A percentile compares a stretch with the other conserved stretches of the same genome.
Evolutionary conservation across 1,284 basidiomycete genomes (phyloP).

Genomic region (Inonotus obliquus): DNA sequence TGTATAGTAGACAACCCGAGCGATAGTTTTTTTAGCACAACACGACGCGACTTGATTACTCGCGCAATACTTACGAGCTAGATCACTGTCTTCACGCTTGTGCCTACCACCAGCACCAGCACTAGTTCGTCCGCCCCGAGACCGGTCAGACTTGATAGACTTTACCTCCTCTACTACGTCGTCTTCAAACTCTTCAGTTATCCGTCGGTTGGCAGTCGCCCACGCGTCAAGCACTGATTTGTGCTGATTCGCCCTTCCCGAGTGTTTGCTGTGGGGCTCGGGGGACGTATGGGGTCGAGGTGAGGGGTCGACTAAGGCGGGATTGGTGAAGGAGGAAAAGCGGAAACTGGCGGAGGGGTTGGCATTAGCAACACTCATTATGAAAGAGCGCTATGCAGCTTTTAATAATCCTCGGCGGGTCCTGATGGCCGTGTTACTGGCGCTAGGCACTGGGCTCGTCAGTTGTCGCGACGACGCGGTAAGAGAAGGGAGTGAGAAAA

Average conservation of each 20-base stretch:
- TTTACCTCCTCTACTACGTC: conserved; percentile 14
- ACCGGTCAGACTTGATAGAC: conserved; percentile 10
- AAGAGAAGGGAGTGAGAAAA: neutral
- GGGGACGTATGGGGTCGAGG: neutral
- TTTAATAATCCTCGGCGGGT: neutral
- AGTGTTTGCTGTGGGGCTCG: neutral
- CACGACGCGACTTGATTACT: neutral
- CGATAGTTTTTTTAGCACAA: neutral
- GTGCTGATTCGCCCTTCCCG: neutral
- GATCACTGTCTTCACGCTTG: conserved; percentile 13
- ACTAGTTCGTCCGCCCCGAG: neutral
- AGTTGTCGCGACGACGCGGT: neutral
- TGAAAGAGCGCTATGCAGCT: neutral
- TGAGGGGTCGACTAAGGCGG: neutral
- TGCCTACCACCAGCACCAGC: neutral
- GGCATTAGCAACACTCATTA: neutral
- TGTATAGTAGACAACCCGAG: neutral
- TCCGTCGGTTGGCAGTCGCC: conserved; percentile 4
- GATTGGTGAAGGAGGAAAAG: neutral
- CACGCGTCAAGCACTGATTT: conserved; percentile 13
- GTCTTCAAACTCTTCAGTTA: conserved; percentile 6
- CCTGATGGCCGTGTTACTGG: neutral
- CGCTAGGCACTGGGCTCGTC: neutral
- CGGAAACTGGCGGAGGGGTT: neutral
- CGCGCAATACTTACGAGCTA: conserved; percentile 1